Conservation (phyloP, 1,139 yeast species). For the Protomyces pachydermus region DNA sequence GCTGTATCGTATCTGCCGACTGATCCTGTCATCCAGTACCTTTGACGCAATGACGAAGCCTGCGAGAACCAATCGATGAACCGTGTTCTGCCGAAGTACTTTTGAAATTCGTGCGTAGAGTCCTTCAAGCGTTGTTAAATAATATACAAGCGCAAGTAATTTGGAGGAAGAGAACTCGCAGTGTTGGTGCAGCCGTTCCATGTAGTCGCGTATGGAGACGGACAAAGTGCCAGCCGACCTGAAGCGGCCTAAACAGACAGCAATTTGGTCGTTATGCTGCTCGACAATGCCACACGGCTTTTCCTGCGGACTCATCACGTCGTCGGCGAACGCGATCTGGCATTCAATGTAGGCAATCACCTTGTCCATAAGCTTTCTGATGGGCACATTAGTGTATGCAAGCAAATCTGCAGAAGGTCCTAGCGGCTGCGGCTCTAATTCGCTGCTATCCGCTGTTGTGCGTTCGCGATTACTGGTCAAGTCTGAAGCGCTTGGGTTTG, state of each 20-base stretch:
- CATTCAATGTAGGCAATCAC: constrained; percentile 12
- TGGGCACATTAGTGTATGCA: constrained; percentile 1
- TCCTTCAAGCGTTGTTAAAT: constrained; percentile 9
- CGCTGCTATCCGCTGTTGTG: not conserved
- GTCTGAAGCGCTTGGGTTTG: no score
- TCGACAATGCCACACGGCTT: constrained; percentile 13
- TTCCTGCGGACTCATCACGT: constrained; percentile 11
- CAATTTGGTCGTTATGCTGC: constrained; percentile 10
- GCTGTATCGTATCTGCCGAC: constrained; percentile 16
- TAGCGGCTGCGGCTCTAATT: not conserved
- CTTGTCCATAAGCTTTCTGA: constrained; percentile 8
- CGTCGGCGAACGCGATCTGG: constrained; percentile 2
- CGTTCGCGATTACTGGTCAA: not conserved
- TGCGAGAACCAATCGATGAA: constrained; percentile 17
- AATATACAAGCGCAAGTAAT: constrained; percentile 16
- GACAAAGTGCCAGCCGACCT: constrained; percentile 5
- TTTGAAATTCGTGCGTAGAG: constrained; percentile 13
- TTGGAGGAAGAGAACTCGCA: constrained; percentile 18
- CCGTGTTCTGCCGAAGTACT: constrained; percentile 7
- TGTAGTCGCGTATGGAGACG: constrained; percentile 16
- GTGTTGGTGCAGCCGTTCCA: constrained; percentile 15
- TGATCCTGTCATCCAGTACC: constrained; percentile 18
- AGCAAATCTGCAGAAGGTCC: not conserved
- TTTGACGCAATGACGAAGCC: constrained; percentile 21
- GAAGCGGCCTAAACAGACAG: constrained; percentile 15